A percentile compares a stretch with the other conserved stretches of the same genome.
These are phyloP conservation scores for Stemphylium lycopersici DNA, from an alignment of 2,329 filamentous ascomycete species.

Conservation along the genomic window DNA sequence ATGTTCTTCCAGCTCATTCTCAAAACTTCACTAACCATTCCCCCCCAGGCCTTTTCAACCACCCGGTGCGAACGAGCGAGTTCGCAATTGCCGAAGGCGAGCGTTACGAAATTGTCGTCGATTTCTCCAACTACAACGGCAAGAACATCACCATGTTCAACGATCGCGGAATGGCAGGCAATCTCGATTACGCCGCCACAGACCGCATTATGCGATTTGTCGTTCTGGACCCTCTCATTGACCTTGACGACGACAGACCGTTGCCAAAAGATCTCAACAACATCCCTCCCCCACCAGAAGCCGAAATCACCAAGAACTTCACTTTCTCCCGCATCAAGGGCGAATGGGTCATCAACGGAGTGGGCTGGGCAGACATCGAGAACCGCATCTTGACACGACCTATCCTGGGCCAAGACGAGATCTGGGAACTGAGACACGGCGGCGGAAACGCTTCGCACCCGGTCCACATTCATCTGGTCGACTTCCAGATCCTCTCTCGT, in stretches of 20 bases:
- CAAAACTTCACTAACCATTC: background rate
- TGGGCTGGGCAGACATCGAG: conserved; percentile 42
- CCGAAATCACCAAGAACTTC: conserved; percentile 33
- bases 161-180: conserved; percentile 51
- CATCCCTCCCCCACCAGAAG: conserved; percentile 32
- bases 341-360: conserved; percentile 45
- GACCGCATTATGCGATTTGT: conserved; percentile 50
- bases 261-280: conserved; percentile 35
- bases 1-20: background rate
- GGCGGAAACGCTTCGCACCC: conserved; percentile 61
- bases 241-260: conserved; percentile 31
- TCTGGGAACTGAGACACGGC: conserved; percentile 53
- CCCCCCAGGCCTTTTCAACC: conserved; percentile 51
- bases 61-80: conserved; percentile 52
- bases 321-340: conserved; percentile 37
- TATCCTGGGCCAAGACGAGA: conserved; percentile 42
- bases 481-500: conserved; percentile 61
- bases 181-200: conserved; percentile 58
- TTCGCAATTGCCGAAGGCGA: conserved; percentile 62
- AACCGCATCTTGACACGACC: conserved; percentile 42
- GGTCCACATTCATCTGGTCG: conserved; percentile 64
- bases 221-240: conserved; percentile 48
- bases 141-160: conserved; percentile 58
- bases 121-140: conserved; percentile 58
- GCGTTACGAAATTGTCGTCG: conserved; percentile 64